Conservation (phyloP, 257 asterid genomes). For the Verbascum thapsus region DNA sequence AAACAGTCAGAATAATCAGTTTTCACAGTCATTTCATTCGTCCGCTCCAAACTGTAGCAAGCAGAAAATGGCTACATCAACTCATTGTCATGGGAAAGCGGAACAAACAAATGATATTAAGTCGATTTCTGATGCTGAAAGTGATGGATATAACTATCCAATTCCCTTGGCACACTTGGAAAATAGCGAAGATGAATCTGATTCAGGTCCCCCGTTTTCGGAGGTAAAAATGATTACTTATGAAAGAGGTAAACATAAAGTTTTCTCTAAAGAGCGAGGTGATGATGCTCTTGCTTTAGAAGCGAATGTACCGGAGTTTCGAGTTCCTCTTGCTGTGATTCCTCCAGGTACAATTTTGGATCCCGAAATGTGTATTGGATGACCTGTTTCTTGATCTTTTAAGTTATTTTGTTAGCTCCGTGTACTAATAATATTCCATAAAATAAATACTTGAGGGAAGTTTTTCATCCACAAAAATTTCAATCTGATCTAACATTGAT, state of each 20-base stretch:
- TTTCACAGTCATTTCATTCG: slow-evolving; percentile 19
- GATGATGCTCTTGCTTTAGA: slow-evolving; percentile 10
- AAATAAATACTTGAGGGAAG: neutral
- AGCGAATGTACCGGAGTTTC: slow-evolving; percentile 12
- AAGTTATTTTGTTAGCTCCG: neutral
- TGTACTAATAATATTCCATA: neutral
- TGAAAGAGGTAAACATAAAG: neutral
- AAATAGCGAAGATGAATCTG: slow-evolving; percentile 12
- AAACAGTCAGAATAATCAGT: slow-evolving; percentile 26
- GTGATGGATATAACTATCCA: slow-evolving; percentile 9
- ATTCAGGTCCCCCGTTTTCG: neutral
- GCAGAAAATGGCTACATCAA: slow-evolving; percentile 21
- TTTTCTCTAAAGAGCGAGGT: neutral
- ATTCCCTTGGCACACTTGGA: slow-evolving; percentile 14
- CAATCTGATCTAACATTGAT: neutral
- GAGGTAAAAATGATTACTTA: slow-evolving; percentile 17
- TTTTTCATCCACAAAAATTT: neutral
- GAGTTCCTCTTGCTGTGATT: slow-evolving; percentile 30
- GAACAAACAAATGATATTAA: slow-evolving; percentile 18
- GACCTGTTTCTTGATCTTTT: neutral
- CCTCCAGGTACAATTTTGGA: slow-evolving; percentile 30
- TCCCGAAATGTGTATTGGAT: neutral
- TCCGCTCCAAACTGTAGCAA: slow-evolving; percentile 6
- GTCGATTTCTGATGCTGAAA: slow-evolving; percentile 27
- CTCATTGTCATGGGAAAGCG: slow-evolving; percentile 24